Percentiles rank a stretch among this genome's conserved stretches.
Conservation (phyloP, 1,284 basidiomycete genomes). For the Irpex rosettiformis region DNA sequence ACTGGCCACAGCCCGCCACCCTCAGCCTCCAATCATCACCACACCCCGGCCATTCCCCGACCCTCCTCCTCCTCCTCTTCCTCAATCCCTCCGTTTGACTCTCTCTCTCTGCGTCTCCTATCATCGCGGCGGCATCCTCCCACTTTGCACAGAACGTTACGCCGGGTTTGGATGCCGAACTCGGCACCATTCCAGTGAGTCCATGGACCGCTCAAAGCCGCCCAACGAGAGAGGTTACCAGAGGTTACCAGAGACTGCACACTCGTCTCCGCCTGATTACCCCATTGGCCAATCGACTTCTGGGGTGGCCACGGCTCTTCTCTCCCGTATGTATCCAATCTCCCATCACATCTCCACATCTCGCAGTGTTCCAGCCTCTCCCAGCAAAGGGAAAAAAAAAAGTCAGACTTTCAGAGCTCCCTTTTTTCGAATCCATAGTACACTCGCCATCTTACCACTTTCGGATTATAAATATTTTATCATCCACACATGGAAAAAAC, state of each 20-base stretch:
- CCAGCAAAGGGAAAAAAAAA: neutral
- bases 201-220: too few relatives aligned
- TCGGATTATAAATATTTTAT: neutral
- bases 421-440: neutral
- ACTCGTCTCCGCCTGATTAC: constrained; percentile 1
- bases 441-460: neutral
- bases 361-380: neutral
- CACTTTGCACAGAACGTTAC: too few relatives aligned
- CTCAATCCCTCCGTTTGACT: neutral
- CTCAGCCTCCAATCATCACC: neutral
- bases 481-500: too few relatives aligned
- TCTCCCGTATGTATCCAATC: neutral
- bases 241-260: too few relatives aligned
- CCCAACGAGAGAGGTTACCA: neutral
- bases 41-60: constrained; percentile 3
- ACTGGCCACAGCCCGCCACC: neutral
- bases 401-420: neutral
- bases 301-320: constrained; percentile 4
- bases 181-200: too few relatives aligned
- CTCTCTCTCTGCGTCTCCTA: neutral
- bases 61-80: neutral
- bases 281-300: constrained; percentile 9
- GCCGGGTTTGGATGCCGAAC: too few relatives aligned
- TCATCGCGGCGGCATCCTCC: too few relatives aligned
- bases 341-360: neutral